Base-by-base conservation (phyloP, 148 eudicot species). In the Beta vulgaris region DNA sequence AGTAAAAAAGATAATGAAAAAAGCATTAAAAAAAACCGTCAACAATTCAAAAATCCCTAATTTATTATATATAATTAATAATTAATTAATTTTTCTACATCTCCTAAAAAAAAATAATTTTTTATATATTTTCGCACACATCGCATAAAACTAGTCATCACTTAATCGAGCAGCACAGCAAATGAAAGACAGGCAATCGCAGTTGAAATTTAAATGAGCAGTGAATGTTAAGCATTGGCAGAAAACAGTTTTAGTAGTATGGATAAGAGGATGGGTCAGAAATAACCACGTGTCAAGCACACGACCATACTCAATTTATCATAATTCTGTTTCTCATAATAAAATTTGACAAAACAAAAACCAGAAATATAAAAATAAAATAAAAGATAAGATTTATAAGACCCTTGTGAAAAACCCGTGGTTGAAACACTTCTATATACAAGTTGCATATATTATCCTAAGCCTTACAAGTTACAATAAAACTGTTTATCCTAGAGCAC, bases 251-350 rank as follows among this genome's bases (percentile, higher is more conserved):
- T n/a, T 61, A 34, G 28, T 36, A 39, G 18, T 26, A 58, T 26
- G 12, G 76, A 77, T 60, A 77, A 77, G 71, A 71, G 43, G 69
- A 34, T 71, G 77, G 39, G 31, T 25, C 43, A 15, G 16, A 18
- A 54, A n/a, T 29, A 31, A 73, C 82, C 86, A 83, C 82, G 80
- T 85, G 82, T 78, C 78, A 78, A 58, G 29, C 66, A 61, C 39
- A 62, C 19, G 53, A 74, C 81, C 86, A 78, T 86, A 79, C 25
- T 74, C 25, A 18, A 44, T 14, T 55, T 73, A 42, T 73, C 62
- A 77, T 60, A 16, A 60, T 25, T 64, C 42, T 44, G 36, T 34
- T 39, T 55, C 35, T 65, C 28, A n/a, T n/a, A n/a, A n/a, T n/a
- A 25, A 48, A 28, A 21, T 15, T 59, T 44, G 31, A 40, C 26